phyloP scores from a whole-genome alignment of 805 yeast species.

The Metschnikowia noctiluminum region DNA sequence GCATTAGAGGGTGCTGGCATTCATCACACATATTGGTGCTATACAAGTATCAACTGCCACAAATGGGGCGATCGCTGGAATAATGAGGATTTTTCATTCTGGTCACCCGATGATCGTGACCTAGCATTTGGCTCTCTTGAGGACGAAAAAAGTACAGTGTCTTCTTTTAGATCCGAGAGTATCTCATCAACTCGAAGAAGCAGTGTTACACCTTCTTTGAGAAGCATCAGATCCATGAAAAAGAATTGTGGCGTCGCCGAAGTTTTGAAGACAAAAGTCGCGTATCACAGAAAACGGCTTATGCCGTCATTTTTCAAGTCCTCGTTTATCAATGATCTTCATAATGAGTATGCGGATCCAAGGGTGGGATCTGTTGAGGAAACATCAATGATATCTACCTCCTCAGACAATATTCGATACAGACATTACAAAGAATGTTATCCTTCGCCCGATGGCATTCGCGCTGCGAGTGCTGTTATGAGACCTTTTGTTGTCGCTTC shows the following conservation, averaged over 20 bases:
- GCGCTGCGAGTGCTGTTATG: constrained; percentile 71
- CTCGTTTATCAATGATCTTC: constrained; percentile 1
- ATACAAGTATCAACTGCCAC: constrained; percentile 69
- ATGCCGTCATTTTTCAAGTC: constrained; percentile 11
- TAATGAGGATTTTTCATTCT: constrained; percentile 88
- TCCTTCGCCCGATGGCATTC: constrained; percentile 55
- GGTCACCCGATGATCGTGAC: constrained; percentile 62
- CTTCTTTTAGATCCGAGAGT: constrained; percentile 7
- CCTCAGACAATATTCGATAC: constrained; percentile 16
- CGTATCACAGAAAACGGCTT: constrained; percentile 11
- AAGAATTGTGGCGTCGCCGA: constrained; percentile 10
- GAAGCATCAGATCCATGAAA: constrained; percentile 8
- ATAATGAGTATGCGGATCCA: constrained; percentile 7
- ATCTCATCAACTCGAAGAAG: constrained; percentile 10
- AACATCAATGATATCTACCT: constrained; percentile 12
- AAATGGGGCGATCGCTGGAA: constrained; percentile 92
- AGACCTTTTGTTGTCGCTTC: constrained; percentile 73
- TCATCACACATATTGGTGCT: constrained; percentile 84
- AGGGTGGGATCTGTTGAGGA: constrained; percentile 8
- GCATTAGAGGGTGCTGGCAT: constrained; percentile 75
- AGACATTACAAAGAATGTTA: constrained; percentile 33
- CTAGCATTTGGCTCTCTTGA: constrained; percentile 18
- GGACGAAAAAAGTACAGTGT: constrained; percentile 1
- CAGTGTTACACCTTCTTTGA: constrained; percentile 15
- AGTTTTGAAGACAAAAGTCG: constrained; percentile 9